Evolutionary conservation across 495 filamentous ascomycete species (phyloP).

Genomic region (Arthonia radiata): DNA sequence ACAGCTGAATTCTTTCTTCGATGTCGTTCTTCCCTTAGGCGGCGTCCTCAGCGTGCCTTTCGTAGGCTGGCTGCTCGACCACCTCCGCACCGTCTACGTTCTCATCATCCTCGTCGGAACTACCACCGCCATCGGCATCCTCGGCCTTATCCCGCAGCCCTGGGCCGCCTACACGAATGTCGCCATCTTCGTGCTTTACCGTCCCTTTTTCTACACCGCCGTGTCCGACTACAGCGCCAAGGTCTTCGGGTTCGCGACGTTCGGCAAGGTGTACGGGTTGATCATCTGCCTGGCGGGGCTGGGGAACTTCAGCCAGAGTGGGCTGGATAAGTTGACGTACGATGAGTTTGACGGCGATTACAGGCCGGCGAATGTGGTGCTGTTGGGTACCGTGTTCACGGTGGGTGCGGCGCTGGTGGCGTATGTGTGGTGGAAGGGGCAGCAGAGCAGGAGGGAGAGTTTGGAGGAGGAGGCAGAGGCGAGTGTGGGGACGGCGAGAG

Average conservation of each 20-base stretch:
- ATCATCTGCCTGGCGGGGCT: conserved; percentile 76
- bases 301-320: conserved; percentile 68
- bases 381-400: conserved; percentile 33
- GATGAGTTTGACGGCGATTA: conserved; percentile 45
- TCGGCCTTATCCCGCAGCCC: conserved; percentile 48
- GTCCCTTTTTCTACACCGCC: conserved; percentile 54
- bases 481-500: too few species aligned
- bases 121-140: conserved; percentile 52
- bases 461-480: conserved; percentile 15
- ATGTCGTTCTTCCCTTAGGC: conserved; percentile 67
- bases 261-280: conserved; percentile 87
- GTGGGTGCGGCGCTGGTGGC: conserved; percentile 15
- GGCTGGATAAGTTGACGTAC: conserved; percentile 58
- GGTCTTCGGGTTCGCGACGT: conserved; percentile 88
- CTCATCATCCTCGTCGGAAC: conserved; percentile 45
- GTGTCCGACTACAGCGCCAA: conserved; percentile 77
- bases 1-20: conserved; percentile 63
- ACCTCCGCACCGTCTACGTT: conserved; percentile 44
- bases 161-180: conserved; percentile 60
- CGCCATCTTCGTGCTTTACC: conserved; percentile 51
- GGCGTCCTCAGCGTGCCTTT: conserved; percentile 71
- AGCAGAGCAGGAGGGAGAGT: conserved; percentile 9
- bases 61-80: conserved; percentile 64
- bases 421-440: conserved; percentile 13
- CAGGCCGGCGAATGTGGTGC: conserved; percentile 46